phyloP scores from a whole-genome alignment of 371 early-diverging fungal species.

The Batkoa obscura region DNA sequence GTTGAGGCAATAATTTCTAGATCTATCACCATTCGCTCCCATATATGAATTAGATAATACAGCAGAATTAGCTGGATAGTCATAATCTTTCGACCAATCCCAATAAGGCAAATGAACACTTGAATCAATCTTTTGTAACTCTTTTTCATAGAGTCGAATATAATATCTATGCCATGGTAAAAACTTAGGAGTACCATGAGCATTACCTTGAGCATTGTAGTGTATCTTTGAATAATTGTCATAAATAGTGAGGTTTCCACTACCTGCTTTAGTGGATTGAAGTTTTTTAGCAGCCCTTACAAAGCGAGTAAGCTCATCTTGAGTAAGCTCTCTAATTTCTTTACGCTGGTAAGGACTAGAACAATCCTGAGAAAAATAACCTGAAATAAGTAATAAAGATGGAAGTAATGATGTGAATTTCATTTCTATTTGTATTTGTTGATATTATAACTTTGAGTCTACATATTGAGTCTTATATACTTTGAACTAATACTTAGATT shows the following conservation, averaged over 20 bases:
- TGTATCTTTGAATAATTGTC: too few species aligned
- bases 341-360: neutral
- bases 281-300: neutral
- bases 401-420: too few species aligned
- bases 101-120: slow-evolving; percentile 25
- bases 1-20: neutral
- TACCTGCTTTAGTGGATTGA: neutral
- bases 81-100: slow-evolving; percentile 21
- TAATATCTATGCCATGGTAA: slow-evolving; percentile 22
- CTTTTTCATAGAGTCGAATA: slow-evolving; percentile 14
- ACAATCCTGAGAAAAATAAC: neutral
- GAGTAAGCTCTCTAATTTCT: neutral
- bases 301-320: neutral
- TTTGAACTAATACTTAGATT: too few species aligned
- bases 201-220: too few species aligned
- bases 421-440: too few species aligned
- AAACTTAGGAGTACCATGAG: slow-evolving; percentile 7
- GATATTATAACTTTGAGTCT: too few species aligned
- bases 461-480: too few species aligned
- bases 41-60: slow-evolving; percentile 7
- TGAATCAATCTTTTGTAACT: slow-evolving; percentile 16
- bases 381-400: too few species aligned
- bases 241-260: too few species aligned
- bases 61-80: neutral
- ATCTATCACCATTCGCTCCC: slow-evolving; percentile 10